Conservation (phyloP, 2,329 filamentous ascomycete species). For the Fusarium sp. region DNA sequence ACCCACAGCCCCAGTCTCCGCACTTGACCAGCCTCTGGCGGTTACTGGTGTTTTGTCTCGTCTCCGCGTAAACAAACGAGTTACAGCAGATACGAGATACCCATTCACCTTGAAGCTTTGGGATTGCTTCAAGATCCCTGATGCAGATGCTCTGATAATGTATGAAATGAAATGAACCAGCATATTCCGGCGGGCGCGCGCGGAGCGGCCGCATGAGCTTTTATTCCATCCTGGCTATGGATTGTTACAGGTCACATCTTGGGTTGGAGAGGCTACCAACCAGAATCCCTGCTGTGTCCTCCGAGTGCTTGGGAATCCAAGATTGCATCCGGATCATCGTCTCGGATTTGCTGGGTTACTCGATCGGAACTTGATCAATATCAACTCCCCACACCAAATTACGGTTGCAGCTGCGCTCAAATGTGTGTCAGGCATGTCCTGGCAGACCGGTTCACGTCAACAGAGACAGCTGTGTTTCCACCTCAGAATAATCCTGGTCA, state of each 20-base stretch:
- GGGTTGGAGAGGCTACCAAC: constrained; percentile 26
- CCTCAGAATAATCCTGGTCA: background rate
- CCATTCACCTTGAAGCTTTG: background rate
- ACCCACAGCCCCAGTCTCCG: constrained; percentile 20
- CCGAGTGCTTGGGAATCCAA: constrained; percentile 37
- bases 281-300: constrained; percentile 29
- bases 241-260: constrained; percentile 41
- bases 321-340: constrained; percentile 39
- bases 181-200: constrained; percentile 31
- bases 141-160: background rate
- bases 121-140: background rate
- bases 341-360: constrained; percentile 27
- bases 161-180: constrained; percentile 35
- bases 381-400: constrained; percentile 14
- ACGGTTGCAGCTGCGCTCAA: background rate
- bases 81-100: background rate
- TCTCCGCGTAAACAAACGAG: background rate
- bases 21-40: background rate
- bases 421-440: constrained; percentile 8
- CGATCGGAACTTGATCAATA: constrained; percentile 28
- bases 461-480: constrained; percentile 24
- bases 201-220: constrained; percentile 41
- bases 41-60: constrained; percentile 3
- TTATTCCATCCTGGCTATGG: constrained; percentile 17
- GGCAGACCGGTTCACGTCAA: constrained; percentile 16